Evolutionary conservation across 2,329 filamentous ascomycete genomes (phyloP), one percentile per base, ranked within the genome.

Genomic region (Malbranchea zuffiana): DNA sequence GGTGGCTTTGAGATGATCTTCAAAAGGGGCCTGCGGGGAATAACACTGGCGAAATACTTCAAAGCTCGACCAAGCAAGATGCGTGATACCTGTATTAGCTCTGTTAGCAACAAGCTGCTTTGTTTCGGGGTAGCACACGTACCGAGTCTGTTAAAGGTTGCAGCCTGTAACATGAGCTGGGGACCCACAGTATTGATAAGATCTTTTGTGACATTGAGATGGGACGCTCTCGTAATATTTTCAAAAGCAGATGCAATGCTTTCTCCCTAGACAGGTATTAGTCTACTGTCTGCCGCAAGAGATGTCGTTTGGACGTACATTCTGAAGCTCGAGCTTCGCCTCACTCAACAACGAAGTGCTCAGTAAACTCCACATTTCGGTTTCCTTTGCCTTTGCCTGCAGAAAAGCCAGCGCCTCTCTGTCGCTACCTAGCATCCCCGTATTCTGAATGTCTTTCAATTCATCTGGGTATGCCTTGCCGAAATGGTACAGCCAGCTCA

Each of bases 401-500:
- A 96, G 70, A 50, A 90, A 95, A 0, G 76, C 71, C 5, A 95
- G 69, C 1, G 78, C 85, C 53, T 95, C 86, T 47, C 80, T 80
- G 36, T 86, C 82, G 21, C 77, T 79, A 0, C 80, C 83, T 6
- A 86, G 65, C 68, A 85, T 78, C 40, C 76, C 83, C 49, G 73
- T 78, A 25, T 80, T 78, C 44, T 79, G 80, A 4, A 81, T 67
- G 35, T 78, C 73, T 32, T 69, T 73, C 47, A 86, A 75, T n/a
- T 85, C 71, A 36, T 75, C 69, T 0, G 86, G 82, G 49, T 88
- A 86, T 0, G 82, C 77, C 51, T 85, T 83, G n/a, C 80, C 82
- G 49, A 95, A 92, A 53, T 95, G 85, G 51, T 92, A 92, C 2
- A 96, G 69, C 90, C 90, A 98, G 53, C 86, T 93, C 43, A 98